Evolutionary conservation across 2,329 filamentous ascomycete genomes (phyloP), one percentile per base, ranked within the genome.

Genomic region (Xylariaceae sp.): DNA sequence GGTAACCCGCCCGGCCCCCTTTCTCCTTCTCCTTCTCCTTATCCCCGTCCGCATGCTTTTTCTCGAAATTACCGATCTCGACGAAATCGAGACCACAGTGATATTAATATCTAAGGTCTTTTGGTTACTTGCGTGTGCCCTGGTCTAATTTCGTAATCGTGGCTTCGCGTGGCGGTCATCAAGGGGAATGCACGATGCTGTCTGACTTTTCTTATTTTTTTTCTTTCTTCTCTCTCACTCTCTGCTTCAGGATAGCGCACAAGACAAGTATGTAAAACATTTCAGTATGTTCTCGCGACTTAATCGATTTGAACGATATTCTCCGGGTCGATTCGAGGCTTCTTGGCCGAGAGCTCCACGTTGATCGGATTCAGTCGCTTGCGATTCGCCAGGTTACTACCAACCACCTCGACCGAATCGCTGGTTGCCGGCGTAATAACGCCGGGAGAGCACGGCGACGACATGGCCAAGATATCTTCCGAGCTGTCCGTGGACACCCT

Each of bases 361-460:
- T 59, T 63, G 5, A 65, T 15, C 9, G 50, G 30, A 7, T 13
- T 11, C 34, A 52, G 15, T 23, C 67, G 60, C 60, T 69, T 69
- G n/a, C 60, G 64, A 41, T 54, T 11, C 3, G 30, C 30, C 8
- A 63, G 61, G 11, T 23, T 44, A n/a, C 66, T 64, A 3, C 56
- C 56, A 10, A 49, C 50, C 11, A 49, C 50, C 11, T 58, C 64
- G 30, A 15, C 53, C 13, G 61, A 66, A 48, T 62, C 65, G 45
- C 62, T 68, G 4, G 64, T 69, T 11, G 65, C 63, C 2, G 66
- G 67, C 4, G 66, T 69, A 15, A 56, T 47, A 13, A 53, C 49
- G 4, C 47, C 47, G 1, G 35, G 48, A 4, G 58, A 60, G 10
- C 11, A 49, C 3, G 62, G 53, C 1, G 59, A 59, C 8, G 58